phyloP scores from a whole-genome alignment of 129 eudicot species.

The Chrysanthemum makinoi region DNA sequence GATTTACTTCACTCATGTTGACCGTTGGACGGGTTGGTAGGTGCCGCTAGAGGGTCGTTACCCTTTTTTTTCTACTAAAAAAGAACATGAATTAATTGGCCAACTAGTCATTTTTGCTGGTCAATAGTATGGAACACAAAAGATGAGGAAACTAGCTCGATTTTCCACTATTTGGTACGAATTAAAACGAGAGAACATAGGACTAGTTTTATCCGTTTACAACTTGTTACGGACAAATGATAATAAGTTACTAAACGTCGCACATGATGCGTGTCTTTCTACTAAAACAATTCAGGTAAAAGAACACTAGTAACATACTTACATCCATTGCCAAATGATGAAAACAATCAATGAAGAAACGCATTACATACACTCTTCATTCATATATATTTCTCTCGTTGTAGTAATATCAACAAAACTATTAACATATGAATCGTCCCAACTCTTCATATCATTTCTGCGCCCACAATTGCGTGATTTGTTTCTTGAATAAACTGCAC shows the following conservation, averaged over 20 bases:
- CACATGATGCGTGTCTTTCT: constrained; percentile 7
- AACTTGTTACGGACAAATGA: not conserved
- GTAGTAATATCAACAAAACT: not conserved
- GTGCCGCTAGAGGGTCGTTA: too few relatives aligned
- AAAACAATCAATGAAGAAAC: constrained; percentile 22
- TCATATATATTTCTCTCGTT: not conserved
- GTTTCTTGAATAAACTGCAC: constrained; percentile 9
- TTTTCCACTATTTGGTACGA: too few relatives aligned
- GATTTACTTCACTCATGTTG: not conserved
- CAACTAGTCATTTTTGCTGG: not conserved
- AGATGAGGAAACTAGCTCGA: too few relatives aligned
- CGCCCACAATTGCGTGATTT: not conserved
- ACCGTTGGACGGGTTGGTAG: too few relatives aligned
- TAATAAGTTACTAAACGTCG: constrained; percentile 7
- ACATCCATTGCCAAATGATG: not conserved
- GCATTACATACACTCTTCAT: constrained; percentile 24
- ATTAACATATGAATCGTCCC: constrained; percentile 11
- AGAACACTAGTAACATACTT: not conserved
- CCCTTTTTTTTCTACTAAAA: too few relatives aligned
- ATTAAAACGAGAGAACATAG: not conserved
- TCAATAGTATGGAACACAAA: too few relatives aligned
- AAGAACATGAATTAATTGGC: too few relatives aligned
- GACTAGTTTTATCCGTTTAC: not conserved
- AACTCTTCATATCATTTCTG: not conserved
- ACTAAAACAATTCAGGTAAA: not conserved